Percentiles rank a stretch among this genome's conserved stretches.
phyloP scores from a whole-genome alignment of 352 stramenopile genomes.

The Globisporangium nodosum region DNA sequence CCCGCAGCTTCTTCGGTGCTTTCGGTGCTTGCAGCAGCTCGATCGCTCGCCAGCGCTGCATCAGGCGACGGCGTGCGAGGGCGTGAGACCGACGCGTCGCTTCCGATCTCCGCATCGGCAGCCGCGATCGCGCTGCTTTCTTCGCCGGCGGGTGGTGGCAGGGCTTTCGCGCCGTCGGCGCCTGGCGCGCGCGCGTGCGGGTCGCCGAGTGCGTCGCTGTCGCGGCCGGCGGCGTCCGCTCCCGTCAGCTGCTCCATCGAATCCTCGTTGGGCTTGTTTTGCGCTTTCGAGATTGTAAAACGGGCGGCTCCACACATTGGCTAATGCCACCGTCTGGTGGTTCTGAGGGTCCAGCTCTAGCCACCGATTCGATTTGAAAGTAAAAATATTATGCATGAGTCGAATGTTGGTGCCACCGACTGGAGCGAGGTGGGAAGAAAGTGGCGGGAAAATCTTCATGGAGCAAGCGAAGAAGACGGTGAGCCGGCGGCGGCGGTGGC shows the following conservation, averaged over 20 bases:
- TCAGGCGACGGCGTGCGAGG: not conserved
- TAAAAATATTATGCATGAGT: not conserved
- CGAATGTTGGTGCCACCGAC: constrained; percentile 2
- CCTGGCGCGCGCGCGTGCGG: constrained; percentile 2
- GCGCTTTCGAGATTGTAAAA: not conserved
- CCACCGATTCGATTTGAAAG: not conserved
- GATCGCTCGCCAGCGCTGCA: not conserved
- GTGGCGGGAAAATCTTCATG: constrained; percentile 11
- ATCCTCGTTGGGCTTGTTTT: not conserved
- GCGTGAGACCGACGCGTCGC: not conserved
- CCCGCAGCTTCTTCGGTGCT: not conserved
- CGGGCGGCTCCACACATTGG: not conserved
- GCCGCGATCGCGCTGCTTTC: not conserved
- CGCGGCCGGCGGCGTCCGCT: constrained; percentile 8
- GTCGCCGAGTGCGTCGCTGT: not conserved
- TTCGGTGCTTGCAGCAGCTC: not conserved
- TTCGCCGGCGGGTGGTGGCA: not conserved
- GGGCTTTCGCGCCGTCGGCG: not conserved
- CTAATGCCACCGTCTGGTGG: not conserved
- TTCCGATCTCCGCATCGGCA: not conserved
- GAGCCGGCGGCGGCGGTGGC: not conserved
- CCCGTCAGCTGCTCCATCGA: constrained; percentile 10
- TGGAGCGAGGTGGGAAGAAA: constrained; percentile 3
- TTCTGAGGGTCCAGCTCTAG: not conserved
- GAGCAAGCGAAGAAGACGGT: not conserved